Evolutionary conservation across 2,329 filamentous ascomycete species (phyloP), one percentile per base, ranked within the genome.

Genomic region (Pseudogymnoascus pannorum): DNA sequence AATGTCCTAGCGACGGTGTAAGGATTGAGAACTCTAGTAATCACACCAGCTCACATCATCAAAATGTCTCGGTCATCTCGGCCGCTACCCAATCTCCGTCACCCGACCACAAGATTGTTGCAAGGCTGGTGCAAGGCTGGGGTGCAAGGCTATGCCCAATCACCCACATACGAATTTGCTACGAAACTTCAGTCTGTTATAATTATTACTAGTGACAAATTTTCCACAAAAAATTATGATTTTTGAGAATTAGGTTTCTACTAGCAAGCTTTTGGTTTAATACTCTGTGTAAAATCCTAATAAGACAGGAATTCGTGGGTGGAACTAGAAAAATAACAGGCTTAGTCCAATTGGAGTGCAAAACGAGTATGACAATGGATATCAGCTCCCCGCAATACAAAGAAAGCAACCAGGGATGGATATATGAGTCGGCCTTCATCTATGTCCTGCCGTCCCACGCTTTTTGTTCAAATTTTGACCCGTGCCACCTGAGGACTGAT

Each of bases 1-100:
- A 31, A 31, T 18, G 6, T 31, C 48, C 26, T 20, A 54, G 26
- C 5, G n/a, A 31, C 48, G 26, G 12, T 29, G 48, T 54, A 54
- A 29, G 48, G 48, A 54, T 54, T 44, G 48, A 31, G 9, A 18
- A 14, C 48, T 54, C 4, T 6, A 54, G 48, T 31, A 31, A 54
- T 54, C 48, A 54, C 48, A 54, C 48, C 48, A 54, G 26, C 26
- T 31, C 48, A 12, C 26, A 54, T 31, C 48, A 18, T 54, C 26
- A 54, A 54, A 54, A 5, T 54, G 48, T 54, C 48, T 54, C 48
- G 48, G 48, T 6, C 48, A 8, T 54, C 26, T 54, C 48, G 48
- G 48, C 16, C 48, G 26, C 48, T 33, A 54, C 48, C 48, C n/a
- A 54, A 54, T 2, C 26, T 20, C 48, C 48, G 48, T 54, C 48